A percentile compares a stretch with the other conserved stretches of the same genome.
Evolutionary conservation across 2,329 filamentous ascomycete species (phyloP).

Genomic region (Trichoderma citrinoviride): DNA sequence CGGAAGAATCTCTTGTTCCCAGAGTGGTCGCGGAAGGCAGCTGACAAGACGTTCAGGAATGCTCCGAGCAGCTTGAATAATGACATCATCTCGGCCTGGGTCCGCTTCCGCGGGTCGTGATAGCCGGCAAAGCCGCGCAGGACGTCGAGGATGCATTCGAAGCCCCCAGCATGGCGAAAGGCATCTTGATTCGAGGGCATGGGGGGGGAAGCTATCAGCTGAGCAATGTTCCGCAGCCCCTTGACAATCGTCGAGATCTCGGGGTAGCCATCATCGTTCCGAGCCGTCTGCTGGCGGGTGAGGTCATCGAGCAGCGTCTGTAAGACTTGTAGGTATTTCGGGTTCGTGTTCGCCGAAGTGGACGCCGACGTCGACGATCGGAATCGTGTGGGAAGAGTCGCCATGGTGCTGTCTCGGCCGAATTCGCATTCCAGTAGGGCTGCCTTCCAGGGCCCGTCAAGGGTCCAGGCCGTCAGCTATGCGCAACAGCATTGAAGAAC

Average conservation of each 20-base stretch:
- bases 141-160: slow-evolving; percentile 68
- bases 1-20: slow-evolving; percentile 89
- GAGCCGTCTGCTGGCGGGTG: slow-evolving; percentile 35
- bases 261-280: slow-evolving; percentile 45
- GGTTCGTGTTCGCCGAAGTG: slow-evolving; percentile 48
- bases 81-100: slow-evolving; percentile 58
- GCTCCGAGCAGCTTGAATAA: slow-evolving; percentile 69
- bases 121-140: slow-evolving; percentile 70
- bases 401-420: slow-evolving; percentile 42
- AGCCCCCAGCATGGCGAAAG: slow-evolving; percentile 78
- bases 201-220: slow-evolving; percentile 53
- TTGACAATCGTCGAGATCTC: slow-evolving; percentile 50
- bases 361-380: slow-evolving; percentile 65
- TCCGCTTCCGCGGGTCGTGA: slow-evolving; percentile 66
- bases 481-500: slow-evolving; percentile 39
- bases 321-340: slow-evolving; percentile 59
- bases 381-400: slow-evolving; percentile 54
- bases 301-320: slow-evolving; percentile 53
- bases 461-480: slow-evolving; percentile 37
- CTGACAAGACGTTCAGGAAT: slow-evolving; percentile 71
- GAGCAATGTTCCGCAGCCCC: slow-evolving; percentile 63
- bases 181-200: slow-evolving; percentile 65
- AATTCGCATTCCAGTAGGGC: slow-evolving; percentile 30
- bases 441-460: slow-evolving; percentile 38
- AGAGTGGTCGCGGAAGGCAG: slow-evolving; percentile 71